Conservation (phyloP, 2,329 filamentous ascomycete genomes). For the Sclerotinia borealis region DNA sequence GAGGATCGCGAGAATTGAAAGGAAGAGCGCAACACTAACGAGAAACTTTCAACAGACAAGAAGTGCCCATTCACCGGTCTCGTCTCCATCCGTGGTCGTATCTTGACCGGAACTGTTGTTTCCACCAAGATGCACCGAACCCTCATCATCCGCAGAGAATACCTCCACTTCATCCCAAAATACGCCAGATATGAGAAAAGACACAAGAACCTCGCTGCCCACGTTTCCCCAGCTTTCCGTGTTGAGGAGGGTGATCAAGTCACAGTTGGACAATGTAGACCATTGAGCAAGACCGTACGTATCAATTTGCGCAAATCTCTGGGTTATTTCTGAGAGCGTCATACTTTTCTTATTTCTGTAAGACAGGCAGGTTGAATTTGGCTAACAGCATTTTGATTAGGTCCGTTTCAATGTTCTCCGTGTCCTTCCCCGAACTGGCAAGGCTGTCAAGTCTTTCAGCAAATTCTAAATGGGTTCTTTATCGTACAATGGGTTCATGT, state of each 20-base stretch:
- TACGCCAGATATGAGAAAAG: constrained; percentile 99
- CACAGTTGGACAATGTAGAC: constrained; percentile 98
- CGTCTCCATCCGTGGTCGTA: constrained; percentile 99
- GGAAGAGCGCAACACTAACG: constrained; percentile 20
- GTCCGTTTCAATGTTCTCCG: constrained; percentile 99
- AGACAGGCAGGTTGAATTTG: not conserved
- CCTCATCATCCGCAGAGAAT: constrained; percentile 98
- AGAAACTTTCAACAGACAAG: constrained; percentile 66
- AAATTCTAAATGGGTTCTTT: constrained; percentile 73
- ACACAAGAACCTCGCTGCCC: constrained; percentile 99
- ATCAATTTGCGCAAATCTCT: constrained; percentile 1
- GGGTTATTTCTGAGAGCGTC: not conserved
- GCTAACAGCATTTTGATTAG: constrained; percentile 40
- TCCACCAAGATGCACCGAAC: constrained; percentile 99
- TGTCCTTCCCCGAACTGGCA: constrained; percentile 94
- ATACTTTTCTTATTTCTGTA: not conserved
- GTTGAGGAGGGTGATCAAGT: constrained; percentile 99
- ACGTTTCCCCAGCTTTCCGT: constrained; percentile 99
- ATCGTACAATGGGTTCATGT: constrained; percentile 28
- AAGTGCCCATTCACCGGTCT: constrained; percentile 99
- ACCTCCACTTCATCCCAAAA: constrained; percentile 99
- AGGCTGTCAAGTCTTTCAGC: constrained; percentile 94
- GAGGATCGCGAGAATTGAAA: not conserved
- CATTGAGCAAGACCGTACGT: constrained; percentile 98
- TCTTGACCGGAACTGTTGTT: constrained; percentile 97